Evolutionary conservation across 1,284 basidiomycete species (phyloP).

Genomic region (Cutaneotrichosporon dermatis): DNA sequence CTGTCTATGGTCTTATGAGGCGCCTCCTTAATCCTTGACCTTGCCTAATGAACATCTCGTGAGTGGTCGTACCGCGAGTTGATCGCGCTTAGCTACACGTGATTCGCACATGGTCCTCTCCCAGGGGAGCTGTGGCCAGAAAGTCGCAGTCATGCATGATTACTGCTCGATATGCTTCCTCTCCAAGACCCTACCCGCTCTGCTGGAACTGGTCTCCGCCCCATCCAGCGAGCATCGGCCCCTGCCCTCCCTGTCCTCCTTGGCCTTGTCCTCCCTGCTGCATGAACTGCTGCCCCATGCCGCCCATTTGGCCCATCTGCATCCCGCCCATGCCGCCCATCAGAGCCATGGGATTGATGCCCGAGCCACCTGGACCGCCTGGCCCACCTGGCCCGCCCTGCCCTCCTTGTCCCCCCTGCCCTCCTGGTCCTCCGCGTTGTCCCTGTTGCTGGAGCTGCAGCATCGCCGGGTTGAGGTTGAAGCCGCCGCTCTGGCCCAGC

Average conservation of each 20-base stretch:
- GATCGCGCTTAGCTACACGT: too few relatives aligned
- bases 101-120: too few relatives aligned
- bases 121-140: too few relatives aligned
- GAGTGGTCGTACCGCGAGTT: too few relatives aligned
- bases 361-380: background rate
- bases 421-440: background rate
- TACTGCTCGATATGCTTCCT: too few relatives aligned
- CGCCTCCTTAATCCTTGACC: too few relatives aligned
- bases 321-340: constrained; percentile 1
- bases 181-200: background rate
- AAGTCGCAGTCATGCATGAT: too few relatives aligned
- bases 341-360: background rate
- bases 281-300: background rate
- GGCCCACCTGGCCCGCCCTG: background rate
- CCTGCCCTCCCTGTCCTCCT: background rate
- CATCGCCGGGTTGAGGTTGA: constrained; percentile 4
- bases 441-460: constrained; percentile 2
- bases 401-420: background rate
- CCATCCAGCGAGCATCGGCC: constrained; percentile 3
- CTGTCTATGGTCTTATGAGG: too few relatives aligned
- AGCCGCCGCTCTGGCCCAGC: constrained; percentile 3
- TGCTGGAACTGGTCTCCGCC: constrained; percentile 1
- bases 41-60: too few relatives aligned
- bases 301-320: constrained; percentile 1
- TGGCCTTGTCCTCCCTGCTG: too few relatives aligned